Percentiles rank a stretch among this genome's conserved stretches.
Evolutionary conservation across 257 asterid genomes (phyloP).

Genomic region (Fraxinus anomala): DNA sequence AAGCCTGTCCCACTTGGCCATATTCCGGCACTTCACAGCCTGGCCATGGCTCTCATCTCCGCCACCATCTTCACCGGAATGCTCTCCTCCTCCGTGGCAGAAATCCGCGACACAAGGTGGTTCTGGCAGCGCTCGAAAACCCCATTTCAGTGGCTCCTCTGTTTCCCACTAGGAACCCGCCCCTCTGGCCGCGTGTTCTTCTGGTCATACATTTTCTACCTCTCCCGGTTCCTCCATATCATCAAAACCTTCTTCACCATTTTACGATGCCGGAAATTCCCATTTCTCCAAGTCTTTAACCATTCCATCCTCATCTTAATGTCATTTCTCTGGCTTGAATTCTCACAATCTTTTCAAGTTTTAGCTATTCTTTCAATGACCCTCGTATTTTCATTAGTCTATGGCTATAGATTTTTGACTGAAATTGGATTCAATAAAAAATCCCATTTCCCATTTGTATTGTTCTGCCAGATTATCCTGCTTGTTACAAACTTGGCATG

Average conservation of each 20-base stretch:
- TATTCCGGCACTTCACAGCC: constrained; percentile 72
- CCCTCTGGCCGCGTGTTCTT: constrained; percentile 81
- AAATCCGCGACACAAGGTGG: constrained; percentile 80
- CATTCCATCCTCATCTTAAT: constrained; percentile 53
- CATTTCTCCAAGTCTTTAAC: constrained; percentile 45
- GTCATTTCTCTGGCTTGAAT: constrained; percentile 79
- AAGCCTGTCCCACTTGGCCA: constrained; percentile 61
- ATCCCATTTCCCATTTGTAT: constrained; percentile 38
- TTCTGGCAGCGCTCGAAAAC: constrained; percentile 70
- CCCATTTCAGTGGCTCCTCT: constrained; percentile 75
- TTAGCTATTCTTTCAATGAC: constrained; percentile 59
- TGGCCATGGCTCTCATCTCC: constrained; percentile 51
- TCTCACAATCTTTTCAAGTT: constrained; percentile 75
- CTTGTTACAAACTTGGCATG: constrained; percentile 44
- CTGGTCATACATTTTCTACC: constrained; percentile 77
- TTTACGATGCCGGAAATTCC: constrained; percentile 35
- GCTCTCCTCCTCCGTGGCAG: constrained; percentile 65
- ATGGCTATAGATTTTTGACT: constrained; percentile 50
- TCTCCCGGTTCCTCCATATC: constrained; percentile 66
- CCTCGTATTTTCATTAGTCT: constrained; percentile 37
- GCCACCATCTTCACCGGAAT: constrained; percentile 53
- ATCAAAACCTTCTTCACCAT: constrained; percentile 44
- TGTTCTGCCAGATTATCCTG: constrained; percentile 48
- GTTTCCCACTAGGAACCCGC: constrained; percentile 88
- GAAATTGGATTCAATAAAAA: constrained; percentile 45